phyloP scores from a whole-genome alignment of 306 rosid genomes.

The Herpetospermum pedunculosum region DNA sequence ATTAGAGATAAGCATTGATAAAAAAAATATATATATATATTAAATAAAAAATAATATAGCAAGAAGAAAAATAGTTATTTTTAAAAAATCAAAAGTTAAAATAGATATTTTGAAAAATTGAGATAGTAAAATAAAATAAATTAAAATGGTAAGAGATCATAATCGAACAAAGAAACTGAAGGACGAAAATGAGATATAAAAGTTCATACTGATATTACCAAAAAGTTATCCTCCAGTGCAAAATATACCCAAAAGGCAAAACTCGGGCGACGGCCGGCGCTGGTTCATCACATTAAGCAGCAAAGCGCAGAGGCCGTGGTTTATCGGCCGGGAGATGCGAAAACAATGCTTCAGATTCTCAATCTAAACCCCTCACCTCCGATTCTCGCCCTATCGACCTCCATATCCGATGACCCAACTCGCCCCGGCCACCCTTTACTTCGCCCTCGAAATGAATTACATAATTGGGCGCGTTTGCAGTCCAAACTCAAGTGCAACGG shows the following conservation, averaged over 20 bases:
- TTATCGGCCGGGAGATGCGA: conserved; percentile 2
- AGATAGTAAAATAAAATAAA: no score
- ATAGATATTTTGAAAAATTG: no score
- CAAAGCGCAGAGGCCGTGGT: not conserved
- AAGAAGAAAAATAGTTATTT: no score
- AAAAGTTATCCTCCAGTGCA: not conserved
- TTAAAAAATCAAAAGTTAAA: no score
- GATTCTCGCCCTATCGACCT: conserved; percentile 9
- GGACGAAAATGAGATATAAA: no score
- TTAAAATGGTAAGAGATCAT: no score
- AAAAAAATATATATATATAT: no score
- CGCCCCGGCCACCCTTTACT: conserved; percentile 12
- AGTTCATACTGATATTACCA: no score
- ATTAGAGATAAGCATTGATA: no score
- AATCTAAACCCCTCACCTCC: conserved; percentile 37
- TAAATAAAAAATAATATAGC: no score
- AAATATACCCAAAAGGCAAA: not conserved
- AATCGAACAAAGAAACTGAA: no score
- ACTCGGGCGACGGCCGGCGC: not conserved
- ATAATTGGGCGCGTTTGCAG: conserved; percentile 36
- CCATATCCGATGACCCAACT: conserved; percentile 9
- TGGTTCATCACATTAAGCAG: not conserved
- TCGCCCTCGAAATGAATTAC: conserved; percentile 12
- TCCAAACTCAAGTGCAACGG: conserved; percentile 38
- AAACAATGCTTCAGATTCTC: conserved; percentile 45